phyloP scores from a whole-genome alignment of 2,329 filamentous ascomycete genomes.

The Colletotrichum incanum region DNA sequence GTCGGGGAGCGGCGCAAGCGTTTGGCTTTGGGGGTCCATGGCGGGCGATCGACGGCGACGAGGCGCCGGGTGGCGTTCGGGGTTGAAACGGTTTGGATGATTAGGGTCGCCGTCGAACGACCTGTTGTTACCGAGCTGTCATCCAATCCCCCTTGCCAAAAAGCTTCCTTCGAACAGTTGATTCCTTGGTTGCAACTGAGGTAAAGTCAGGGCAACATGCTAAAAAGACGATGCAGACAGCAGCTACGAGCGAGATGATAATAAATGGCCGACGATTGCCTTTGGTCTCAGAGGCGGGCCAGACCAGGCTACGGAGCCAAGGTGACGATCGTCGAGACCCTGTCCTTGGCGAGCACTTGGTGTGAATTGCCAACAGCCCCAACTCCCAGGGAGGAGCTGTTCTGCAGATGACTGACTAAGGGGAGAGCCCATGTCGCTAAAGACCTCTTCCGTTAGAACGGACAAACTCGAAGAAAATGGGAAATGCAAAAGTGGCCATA shows the following conservation, averaged over 20 bases:
- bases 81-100: not conserved
- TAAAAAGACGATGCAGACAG: constrained; percentile 1
- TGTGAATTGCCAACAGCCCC: constrained; percentile 3
- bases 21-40: constrained; percentile 44
- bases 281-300: not conserved
- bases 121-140: constrained; percentile 12
- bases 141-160: constrained; percentile 4
- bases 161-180: not conserved
- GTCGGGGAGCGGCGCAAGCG: constrained; percentile 53
- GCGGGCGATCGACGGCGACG: not conserved
- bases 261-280: constrained; percentile 17
- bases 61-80: constrained; percentile 19
- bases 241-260: constrained; percentile 29
- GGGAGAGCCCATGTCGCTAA: constrained; percentile 8
- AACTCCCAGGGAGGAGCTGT: not conserved
- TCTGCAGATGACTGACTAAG: constrained; percentile 27
- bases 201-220: not conserved
- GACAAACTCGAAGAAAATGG: not conserved
- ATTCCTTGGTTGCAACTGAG: not conserved
- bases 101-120: constrained; percentile 1
- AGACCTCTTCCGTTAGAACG: constrained; percentile 12
- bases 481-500: not conserved
- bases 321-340: constrained; percentile 17
- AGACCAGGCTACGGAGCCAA: constrained; percentile 21
- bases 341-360: constrained; percentile 18